Conservation (phyloP, 768 basidiomycete genomes). For the Boletus pseudopeckii region DNA sequence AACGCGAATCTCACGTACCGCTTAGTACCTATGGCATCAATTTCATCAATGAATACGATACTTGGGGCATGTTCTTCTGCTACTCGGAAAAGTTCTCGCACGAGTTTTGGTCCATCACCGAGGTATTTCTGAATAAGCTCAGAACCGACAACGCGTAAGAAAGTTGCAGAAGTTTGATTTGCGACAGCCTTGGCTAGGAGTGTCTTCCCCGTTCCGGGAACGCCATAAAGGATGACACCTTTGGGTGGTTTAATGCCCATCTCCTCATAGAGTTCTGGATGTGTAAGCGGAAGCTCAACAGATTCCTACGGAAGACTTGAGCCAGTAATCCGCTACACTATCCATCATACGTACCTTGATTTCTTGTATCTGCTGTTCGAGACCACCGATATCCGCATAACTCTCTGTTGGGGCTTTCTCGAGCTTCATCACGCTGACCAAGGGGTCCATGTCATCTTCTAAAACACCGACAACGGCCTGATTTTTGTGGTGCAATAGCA, state of each 20-base stretch:
- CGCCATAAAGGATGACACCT: conserved; percentile 98
- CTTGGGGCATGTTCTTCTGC: conserved; percentile 98
- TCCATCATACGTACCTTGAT: conserved; percentile 69
- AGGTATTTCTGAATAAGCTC: conserved; percentile 99
- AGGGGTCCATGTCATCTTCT: conserved; percentile 91
- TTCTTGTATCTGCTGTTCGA: conserved; percentile 97
- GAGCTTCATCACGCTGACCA: conserved; percentile 98
- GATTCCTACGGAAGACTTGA: conserved; percentile 64
- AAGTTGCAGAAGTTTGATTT: conserved; percentile 97
- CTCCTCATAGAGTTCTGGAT: conserved; percentile 98
- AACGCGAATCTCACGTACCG: conserved; percentile 50
- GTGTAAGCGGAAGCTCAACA: conserved; percentile 94
- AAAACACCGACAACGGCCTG: conserved; percentile 94
- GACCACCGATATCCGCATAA: conserved; percentile 96
- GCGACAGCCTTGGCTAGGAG: conserved; percentile 96
- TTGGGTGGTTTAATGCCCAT: conserved; percentile 99
- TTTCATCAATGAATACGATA: conserved; percentile 99
- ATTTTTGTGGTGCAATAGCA: conserved; percentile 93
- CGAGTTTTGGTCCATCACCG: conserved; percentile 97
- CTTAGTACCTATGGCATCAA: conserved; percentile 97
- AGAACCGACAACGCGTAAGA: conserved; percentile 94
- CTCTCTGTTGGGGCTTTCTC: conserved; percentile 99
- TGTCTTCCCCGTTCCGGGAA: conserved; percentile 98
- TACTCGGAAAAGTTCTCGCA: conserved; percentile 93
- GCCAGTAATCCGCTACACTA: background rate